Conservation (phyloP, 1,284 basidiomycete genomes). For the Takashimella tepidaria region DNA sequence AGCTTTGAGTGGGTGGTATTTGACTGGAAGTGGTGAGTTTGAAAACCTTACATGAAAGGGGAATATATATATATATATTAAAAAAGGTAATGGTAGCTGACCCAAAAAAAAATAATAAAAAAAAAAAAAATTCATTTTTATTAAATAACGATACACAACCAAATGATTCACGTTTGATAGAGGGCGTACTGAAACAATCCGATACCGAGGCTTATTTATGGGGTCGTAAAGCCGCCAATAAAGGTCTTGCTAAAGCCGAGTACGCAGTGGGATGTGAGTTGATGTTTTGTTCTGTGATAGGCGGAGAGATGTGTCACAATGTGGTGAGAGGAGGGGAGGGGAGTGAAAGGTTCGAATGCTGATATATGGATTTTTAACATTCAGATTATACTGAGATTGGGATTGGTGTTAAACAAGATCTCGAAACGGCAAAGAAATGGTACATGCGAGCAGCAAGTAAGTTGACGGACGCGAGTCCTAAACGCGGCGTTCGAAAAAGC, state of each 20-base stretch:
- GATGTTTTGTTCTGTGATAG: background rate
- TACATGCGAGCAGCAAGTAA: constrained; percentile 95
- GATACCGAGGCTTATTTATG: constrained; percentile 97
- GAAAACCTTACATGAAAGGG: no score
- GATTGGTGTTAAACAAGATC: constrained; percentile 92
- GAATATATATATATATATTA: no score
- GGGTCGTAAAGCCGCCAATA: constrained; percentile 88
- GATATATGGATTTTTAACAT: no score
- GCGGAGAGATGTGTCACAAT: no score
- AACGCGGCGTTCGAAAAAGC: no score
- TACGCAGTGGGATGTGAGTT: constrained; percentile 78
- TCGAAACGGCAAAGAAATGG: constrained; percentile 96
- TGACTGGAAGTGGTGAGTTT: constrained; percentile 64
- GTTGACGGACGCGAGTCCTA: constrained; percentile 48
- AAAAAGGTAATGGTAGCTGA: no score
- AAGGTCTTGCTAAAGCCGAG: constrained; percentile 87
- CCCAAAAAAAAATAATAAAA: no score
- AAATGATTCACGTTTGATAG: constrained; percentile 51
- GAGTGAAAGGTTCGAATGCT: constrained; percentile 1
- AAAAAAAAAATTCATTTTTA: no score
- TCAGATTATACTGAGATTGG: constrained; percentile 89
- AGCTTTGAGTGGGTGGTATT: constrained; percentile 94
- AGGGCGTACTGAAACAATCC: constrained; percentile 93
- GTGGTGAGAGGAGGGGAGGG: no score
- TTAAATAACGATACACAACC: no score